Base-by-base conservation (phyloP, 1,284 basidiomycete species). In the Phaffia rhodozyma region DNA sequence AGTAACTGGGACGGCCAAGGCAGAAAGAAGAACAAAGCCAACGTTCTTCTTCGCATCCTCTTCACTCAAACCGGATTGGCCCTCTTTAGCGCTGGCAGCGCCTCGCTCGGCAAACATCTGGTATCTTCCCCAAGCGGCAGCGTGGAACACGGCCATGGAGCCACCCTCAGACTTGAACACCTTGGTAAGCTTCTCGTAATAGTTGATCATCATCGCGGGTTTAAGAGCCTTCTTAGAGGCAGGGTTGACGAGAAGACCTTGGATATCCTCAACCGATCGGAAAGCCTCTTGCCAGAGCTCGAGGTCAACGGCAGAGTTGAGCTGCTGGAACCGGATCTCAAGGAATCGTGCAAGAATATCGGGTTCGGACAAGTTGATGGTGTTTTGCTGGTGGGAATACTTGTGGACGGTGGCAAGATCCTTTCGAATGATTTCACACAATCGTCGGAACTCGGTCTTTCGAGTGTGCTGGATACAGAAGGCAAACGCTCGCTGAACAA, bases 221-320 rank as follows among this genome's bases (percentile, higher is more conserved):
- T 89, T 85, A 6, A 91, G 89, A 0, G 86, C 84, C 77, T 93
- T 93, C 77, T 96, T 96, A 68, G 75, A 72, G 62, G 77, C 76
- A 67, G 69, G 73, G 68, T 73, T 75, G 30, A 86, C 90, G 69
- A 98, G 84, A 56, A 99, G 82, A 72, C 92, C 93, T 79, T 98
- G 94, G 52, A 98, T 90, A 75, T 99, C 96, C 76, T 98, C 94
- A 66, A 97, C 91, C 55, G 91, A 92, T 66, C 96, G 88, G 84
- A 97, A 99, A 5, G 92, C 94, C 76, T 98, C 94, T 75, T 97
- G 94, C 96, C 94, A 99, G 57, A 98, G 83, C 78, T 99, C 96
- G 68, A 99, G 86, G 76, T 97, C 91, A 68, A 97, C 93, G 9
- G 93, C 93, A n/a, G 91, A 88, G 74, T 94, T 92, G 68, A 99